Conservation (phyloP, 192 early-diverging fungal genomes). For the Coemansia sp. region DNA sequence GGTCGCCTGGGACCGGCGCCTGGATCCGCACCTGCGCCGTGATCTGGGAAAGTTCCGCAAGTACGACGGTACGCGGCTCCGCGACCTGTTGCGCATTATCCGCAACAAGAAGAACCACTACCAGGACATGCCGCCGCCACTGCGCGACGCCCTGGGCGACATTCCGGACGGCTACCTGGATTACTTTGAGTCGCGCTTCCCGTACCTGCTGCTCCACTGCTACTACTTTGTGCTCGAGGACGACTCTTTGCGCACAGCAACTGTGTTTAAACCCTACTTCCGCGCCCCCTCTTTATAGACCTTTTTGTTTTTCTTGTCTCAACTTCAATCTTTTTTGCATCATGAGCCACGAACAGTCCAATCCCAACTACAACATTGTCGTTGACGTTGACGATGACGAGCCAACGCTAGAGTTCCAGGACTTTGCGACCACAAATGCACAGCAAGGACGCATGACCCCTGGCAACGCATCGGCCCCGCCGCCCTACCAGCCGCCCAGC, state of each 20-base stretch:
- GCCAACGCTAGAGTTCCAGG: slow-evolving; percentile 54
- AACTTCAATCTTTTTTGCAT: background rate
- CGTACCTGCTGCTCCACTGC: slow-evolving; percentile 81
- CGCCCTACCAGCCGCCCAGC: slow-evolving; percentile 35
- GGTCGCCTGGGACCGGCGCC: slow-evolving; percentile 44
- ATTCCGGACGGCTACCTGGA: slow-evolving; percentile 83
- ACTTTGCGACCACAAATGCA: slow-evolving; percentile 43
- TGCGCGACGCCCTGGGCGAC: slow-evolving; percentile 75
- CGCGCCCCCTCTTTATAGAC: slow-evolving; percentile 37
- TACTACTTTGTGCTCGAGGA: slow-evolving; percentile 80
- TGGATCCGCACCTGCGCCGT: slow-evolving; percentile 61
- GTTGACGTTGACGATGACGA: slow-evolving; percentile 58
- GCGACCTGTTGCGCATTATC: slow-evolving; percentile 86
- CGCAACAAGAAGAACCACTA: slow-evolving; percentile 99
- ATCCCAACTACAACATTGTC: slow-evolving; percentile 54
- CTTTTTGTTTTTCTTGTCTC: background rate
- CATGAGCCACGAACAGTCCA: slow-evolving; percentile 35
- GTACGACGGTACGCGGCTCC: slow-evolving; percentile 80
- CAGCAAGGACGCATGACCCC: slow-evolving; percentile 38
- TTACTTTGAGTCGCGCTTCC: slow-evolving; percentile 91
- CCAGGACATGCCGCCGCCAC: slow-evolving; percentile 80
- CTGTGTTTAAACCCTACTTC: slow-evolving; percentile 71
- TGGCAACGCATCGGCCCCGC: slow-evolving; percentile 16
- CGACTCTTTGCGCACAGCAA: slow-evolving; percentile 60
- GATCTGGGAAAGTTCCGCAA: slow-evolving; percentile 90